phyloP scores from a whole-genome alignment of 208 protist species.

The Leishmania tropica region DNA sequence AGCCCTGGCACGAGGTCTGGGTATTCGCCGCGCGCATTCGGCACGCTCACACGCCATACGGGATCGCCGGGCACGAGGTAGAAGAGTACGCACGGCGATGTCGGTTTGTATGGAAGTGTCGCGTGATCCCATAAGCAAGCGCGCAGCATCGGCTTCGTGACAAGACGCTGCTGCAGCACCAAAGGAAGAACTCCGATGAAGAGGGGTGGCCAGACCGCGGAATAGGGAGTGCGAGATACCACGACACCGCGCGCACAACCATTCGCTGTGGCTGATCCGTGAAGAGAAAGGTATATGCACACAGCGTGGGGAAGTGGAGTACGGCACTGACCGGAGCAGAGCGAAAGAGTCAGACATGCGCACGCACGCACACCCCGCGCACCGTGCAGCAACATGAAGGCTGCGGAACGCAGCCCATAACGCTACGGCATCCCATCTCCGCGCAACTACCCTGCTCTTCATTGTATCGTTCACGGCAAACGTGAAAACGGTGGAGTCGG shows the following conservation, averaged over 20 bases:
- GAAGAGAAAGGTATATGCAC: not conserved
- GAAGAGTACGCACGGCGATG: slow-evolving; percentile 67
- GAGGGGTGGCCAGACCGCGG: not conserved
- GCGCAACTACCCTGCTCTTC: not conserved
- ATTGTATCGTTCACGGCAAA: not conserved
- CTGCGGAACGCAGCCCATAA: not conserved
- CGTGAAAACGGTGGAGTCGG: not conserved
- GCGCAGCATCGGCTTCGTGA: slow-evolving; percentile 10
- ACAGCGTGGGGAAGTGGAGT: not conserved
- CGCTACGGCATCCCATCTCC: not conserved
- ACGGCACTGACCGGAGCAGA: not conserved
- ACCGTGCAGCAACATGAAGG: not conserved
- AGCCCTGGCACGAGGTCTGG: slow-evolving; percentile 64
- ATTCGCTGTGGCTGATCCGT: not conserved
- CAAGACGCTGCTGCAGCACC: slow-evolving; percentile 12
- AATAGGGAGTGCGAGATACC: not conserved
- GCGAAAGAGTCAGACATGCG: not conserved
- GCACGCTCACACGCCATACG: slow-evolving; percentile 63
- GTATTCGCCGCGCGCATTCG: slow-evolving; percentile 82
- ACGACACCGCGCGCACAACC: not conserved
- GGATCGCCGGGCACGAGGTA: slow-evolving; percentile 77
- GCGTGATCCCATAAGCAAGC: slow-evolving; percentile 68
- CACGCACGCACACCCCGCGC: not conserved
- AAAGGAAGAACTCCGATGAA: slow-evolving; percentile 1
- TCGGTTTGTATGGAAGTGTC: slow-evolving; percentile 66